A percentile compares a stretch with the other conserved stretches of the same genome.
Conservation (phyloP, 768 basidiomycete species). For the Rhizopogon vulgaris region DNA sequence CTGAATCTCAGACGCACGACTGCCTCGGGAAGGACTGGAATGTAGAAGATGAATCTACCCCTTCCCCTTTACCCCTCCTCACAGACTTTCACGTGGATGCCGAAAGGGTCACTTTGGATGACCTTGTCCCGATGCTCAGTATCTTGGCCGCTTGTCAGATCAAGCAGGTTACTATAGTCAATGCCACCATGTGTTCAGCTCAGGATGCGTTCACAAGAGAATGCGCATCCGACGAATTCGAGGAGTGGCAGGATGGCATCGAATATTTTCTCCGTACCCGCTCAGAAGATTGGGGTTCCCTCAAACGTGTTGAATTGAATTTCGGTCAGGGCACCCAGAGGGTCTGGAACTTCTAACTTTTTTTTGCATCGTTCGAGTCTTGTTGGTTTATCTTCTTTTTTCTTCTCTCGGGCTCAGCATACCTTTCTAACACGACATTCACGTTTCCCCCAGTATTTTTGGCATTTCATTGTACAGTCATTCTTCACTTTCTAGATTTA, state of each 20-base stretch:
- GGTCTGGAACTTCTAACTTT: constrained; percentile 18
- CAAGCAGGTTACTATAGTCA: constrained; percentile 15
- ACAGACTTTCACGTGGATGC: constrained; percentile 21
- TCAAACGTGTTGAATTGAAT: constrained; percentile 13
- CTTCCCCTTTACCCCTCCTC: constrained; percentile 7
- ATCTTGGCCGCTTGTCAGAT: constrained; percentile 11
- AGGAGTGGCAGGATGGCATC: constrained; percentile 19
- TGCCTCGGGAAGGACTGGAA: background rate
- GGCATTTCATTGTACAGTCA: background rate
- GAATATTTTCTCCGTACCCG: constrained; percentile 14
- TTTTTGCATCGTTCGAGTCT: background rate
- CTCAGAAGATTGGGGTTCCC: constrained; percentile 12
- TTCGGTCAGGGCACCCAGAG: constrained; percentile 12
- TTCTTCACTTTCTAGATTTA: background rate
- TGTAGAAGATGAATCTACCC: background rate
- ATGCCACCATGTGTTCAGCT: background rate
- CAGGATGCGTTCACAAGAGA: constrained; percentile 21
- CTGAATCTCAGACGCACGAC: constrained; percentile 2
- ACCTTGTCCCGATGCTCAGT: constrained; percentile 17
- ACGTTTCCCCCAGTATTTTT: background rate
- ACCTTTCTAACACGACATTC: background rate
- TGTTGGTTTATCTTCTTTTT: background rate
- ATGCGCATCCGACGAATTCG: constrained; percentile 26
- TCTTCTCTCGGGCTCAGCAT: background rate
- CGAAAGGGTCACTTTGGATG: constrained; percentile 17